Conservation (phyloP, 1,139 yeast genomes). For the Petasospora rhodanensis region DNA sequence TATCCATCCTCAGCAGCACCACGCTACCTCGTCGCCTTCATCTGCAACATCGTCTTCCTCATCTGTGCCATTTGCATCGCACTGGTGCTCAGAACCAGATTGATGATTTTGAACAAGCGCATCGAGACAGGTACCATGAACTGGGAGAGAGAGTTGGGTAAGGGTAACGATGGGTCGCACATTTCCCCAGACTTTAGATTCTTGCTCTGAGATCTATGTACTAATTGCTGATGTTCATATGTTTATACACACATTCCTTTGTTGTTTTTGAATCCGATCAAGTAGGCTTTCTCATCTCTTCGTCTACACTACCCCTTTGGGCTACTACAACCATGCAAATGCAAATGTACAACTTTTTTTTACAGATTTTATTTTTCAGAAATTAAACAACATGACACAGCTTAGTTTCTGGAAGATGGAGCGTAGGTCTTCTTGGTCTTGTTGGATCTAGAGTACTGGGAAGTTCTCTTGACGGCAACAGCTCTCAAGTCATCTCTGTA, state of each 20-base stretch:
- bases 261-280: too few species aligned
- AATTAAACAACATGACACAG: slow-evolving; percentile 4
- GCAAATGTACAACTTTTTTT: slow-evolving; percentile 1
- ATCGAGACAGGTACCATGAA: slow-evolving; percentile 45
- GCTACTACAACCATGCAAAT: too few species aligned
- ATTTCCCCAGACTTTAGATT: slow-evolving; percentile 43
- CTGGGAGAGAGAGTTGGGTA: slow-evolving; percentile 43
- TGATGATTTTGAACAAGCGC: slow-evolving; percentile 37
- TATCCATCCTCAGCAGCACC: slow-evolving; percentile 42
- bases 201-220: slow-evolving; percentile 27
- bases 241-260: too few species aligned
- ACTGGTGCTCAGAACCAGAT: slow-evolving; percentile 36
- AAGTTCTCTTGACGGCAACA: slow-evolving; percentile 41
- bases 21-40: slow-evolving; percentile 41
- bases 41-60: slow-evolving; percentile 46
- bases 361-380: slow-evolving; percentile 9
- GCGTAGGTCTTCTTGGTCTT: slow-evolving; percentile 34
- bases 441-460: slow-evolving; percentile 38
- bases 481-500: slow-evolving; percentile 45
- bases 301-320: too few species aligned
- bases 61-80: slow-evolving; percentile 39
- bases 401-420: slow-evolving; percentile 20
- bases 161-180: slow-evolving; percentile 42
- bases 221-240: too few species aligned
- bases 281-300: neutral